Base-by-base conservation (phyloP, 495 filamentous ascomycete genomes). In the Melanomma pulvis-pyrius region DNA sequence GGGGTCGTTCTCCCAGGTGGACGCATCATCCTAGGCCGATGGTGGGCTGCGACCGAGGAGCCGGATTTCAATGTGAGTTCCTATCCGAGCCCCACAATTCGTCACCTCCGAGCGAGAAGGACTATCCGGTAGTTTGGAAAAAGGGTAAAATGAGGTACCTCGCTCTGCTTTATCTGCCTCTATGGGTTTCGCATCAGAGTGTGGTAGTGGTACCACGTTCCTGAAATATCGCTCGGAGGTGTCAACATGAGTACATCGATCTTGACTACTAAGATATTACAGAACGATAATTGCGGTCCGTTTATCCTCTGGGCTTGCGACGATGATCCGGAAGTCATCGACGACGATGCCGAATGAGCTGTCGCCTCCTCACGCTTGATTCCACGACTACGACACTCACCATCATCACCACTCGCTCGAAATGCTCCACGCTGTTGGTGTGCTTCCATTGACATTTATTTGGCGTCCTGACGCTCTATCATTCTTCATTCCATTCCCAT, bases 1-100 rank as follows among this genome's bases (percentile, higher is more conserved):
- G 77, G 76, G n/a, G 74, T 78, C 1, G 77, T 79, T 22, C 53
- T 79, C 22, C 77, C 77, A 0, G 77, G 77, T 6, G 76, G 75
- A 0, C 36, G 74, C 56, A 73, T 79, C 13, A 74, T 78, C 15
- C n/a, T 79, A 15, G 76, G 77, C 2, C 69, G 77, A 1, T 79
- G 77, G 77, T 76, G 74, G 75, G 47, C 53, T 17, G 62, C 67
- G 11, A 44, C 59, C 6, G 65, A 71, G 21, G 55, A 48, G 7
- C 17, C 21, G 7, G 21, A 48, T 17, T 48, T 48, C 7, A 17
- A 48, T 24, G 46, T 48, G 46, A 48, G 46, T 48, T n/a, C n/a
- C n/a, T n/a, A n/a, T n/a, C n/a, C n/a, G n/a, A n/a, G n/a, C n/a
- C n/a, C n/a, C n/a, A n/a, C n/a, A n/a, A n/a, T n/a, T n/a, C n/a